A percentile compares a stretch with the other conserved stretches of the same genome.
phyloP scores from a whole-genome alignment of 2,329 filamentous ascomycete genomes.

The Penicillium verrucosum region DNA sequence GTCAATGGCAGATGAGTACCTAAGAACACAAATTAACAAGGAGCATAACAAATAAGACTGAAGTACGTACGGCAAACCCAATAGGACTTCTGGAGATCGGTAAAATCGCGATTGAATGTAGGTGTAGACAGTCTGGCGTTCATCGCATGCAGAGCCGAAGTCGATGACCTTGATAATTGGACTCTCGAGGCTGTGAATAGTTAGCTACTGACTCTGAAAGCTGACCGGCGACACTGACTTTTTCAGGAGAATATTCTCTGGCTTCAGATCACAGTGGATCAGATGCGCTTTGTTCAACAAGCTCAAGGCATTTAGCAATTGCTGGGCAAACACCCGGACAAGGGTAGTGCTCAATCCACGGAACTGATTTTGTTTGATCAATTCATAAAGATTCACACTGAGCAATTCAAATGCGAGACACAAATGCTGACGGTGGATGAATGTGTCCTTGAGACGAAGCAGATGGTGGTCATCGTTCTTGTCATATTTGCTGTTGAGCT shows the following conservation, averaged over 20 bases:
- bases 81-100: slow-evolving; percentile 87
- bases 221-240: slow-evolving; percentile 55
- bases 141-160: slow-evolving; percentile 97
- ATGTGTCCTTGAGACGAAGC: slow-evolving; percentile 90
- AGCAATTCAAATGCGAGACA: slow-evolving; percentile 95
- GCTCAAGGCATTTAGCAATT: slow-evolving; percentile 86
- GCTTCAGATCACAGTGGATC: slow-evolving; percentile 97
- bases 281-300: slow-evolving; percentile 92
- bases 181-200: slow-evolving; percentile 69
- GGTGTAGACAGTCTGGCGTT: slow-evolving; percentile 96
- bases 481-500: slow-evolving; percentile 97
- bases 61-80: slow-evolving; percentile 71
- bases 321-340: slow-evolving; percentile 95
- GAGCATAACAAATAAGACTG: neutral
- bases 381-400: slow-evolving; percentile 95
- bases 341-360: slow-evolving; percentile 93
- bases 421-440: slow-evolving; percentile 95
- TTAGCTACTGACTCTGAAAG: neutral
- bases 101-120: slow-evolving; percentile 99
- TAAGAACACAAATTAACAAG: slow-evolving; percentile 24
- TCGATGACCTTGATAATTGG: slow-evolving; percentile 99
- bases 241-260: slow-evolving; percentile 95
- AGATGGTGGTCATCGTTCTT: slow-evolving; percentile 99
- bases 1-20: slow-evolving; percentile 95
- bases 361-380: slow-evolving; percentile 99